Conservation (phyloP, 1,139 yeast genomes). For the Pichia norvegensis region DNA sequence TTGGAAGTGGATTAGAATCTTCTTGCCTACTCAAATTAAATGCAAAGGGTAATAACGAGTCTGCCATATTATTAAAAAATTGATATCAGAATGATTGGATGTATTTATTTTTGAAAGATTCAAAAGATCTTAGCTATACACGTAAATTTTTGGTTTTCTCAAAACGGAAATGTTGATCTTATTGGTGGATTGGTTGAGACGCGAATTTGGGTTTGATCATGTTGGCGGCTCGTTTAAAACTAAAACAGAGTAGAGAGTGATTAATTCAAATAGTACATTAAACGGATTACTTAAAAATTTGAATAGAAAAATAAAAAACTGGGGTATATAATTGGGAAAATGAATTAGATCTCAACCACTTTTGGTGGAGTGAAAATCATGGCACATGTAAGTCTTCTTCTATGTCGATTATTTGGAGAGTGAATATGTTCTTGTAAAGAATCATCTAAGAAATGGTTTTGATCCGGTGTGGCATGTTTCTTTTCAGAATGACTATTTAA, state of each 20-base stretch:
- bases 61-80: constrained; percentile 8
- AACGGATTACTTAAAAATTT: background rate
- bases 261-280: too few relatives aligned
- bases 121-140: background rate
- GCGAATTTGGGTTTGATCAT: too few relatives aligned
- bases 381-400: constrained; percentile 29
- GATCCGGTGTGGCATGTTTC: background rate
- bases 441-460: background rate
- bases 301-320: background rate
- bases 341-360: constrained; percentile 20
- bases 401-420: constrained; percentile 17
- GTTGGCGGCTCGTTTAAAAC: too few relatives aligned
- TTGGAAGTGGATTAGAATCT: constrained; percentile 4
- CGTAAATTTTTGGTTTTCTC: background rate
- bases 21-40: constrained; percentile 20
- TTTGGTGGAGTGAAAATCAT: constrained; percentile 28
- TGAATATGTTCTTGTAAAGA: background rate
- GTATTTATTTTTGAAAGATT: background rate
- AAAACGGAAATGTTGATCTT: background rate
- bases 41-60: constrained; percentile 24
- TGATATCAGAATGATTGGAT: too few relatives aligned
- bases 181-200: background rate
- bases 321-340: background rate
- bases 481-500: background rate
- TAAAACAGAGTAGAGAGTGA: too few relatives aligned